Base-by-base conservation (phyloP, 371 early-diverging fungal species). In the Rhizomucor pusillus region DNA sequence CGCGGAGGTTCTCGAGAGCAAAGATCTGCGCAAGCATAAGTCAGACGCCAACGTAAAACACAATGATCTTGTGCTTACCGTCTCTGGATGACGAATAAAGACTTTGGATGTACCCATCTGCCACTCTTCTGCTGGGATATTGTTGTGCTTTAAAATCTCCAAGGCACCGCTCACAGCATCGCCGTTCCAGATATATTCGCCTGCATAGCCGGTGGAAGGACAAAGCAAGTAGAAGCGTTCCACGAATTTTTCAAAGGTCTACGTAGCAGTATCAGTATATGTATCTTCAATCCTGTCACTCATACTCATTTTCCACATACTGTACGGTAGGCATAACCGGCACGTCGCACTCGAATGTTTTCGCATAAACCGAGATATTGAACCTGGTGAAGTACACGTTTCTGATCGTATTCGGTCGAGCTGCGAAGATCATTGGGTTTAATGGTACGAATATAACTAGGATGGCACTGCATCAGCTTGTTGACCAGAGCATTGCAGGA, bases 401-500 rank as follows among this genome's bases (percentile, higher is more conserved):
- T 86, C 48, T 82, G 65, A 67, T 98, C 95, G 69, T 90, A 99
- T 59, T 94, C 94, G 9, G 84, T 80, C 0, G 97, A 86, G 43
- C 89, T 84, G 69, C 95, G 93, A 62, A 85, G 89, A 59, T 90
- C 89, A 67, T 99, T 98, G 35, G 99, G 99, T 68, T 98, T 99
- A 74, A 99, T 99, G 54, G 98, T 97, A 69, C 98, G 90, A 36
- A 99, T 95, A 72, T 99, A 99, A 37, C 95, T 91, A n/a, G 99
- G 95, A 50, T 91, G 89, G 59, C 95, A 92, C 58, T 90, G 87
- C 91, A 94, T 96, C 62, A 99, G 71, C 60, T 94, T 94, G 11
- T 81, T 80, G 6, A 99, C 97, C 6, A 99, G 75, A 7, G 80
- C 73, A 44, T 85, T 79, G 46, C 89, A 80, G 24, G 82, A 85